phyloP scores from a whole-genome alignment of 495 filamentous ascomycete genomes.

The Podospora pseudoanserina region DNA sequence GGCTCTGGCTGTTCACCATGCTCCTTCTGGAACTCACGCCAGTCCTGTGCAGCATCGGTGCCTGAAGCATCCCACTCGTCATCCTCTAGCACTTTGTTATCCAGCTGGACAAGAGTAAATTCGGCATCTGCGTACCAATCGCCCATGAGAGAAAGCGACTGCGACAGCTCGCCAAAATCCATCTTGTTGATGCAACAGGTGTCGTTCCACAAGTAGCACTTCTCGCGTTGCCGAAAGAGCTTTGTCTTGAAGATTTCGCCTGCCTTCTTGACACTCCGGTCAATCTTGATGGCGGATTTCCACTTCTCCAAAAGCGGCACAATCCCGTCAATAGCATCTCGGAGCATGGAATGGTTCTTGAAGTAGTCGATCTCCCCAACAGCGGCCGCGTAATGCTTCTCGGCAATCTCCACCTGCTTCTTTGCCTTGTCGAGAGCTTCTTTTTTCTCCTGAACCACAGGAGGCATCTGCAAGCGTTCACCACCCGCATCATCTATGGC shows the following conservation, averaged over 20 bases:
- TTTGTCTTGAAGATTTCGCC: slow-evolving; percentile 37
- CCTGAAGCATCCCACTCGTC: slow-evolving; percentile 2
- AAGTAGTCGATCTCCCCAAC: slow-evolving; percentile 29
- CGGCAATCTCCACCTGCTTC: slow-evolving; percentile 13
- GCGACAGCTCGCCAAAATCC: slow-evolving; percentile 37
- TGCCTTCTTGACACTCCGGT: slow-evolving; percentile 31
- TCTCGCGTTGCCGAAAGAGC: slow-evolving; percentile 35
- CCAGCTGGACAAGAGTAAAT: slow-evolving; percentile 46
- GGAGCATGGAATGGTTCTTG: slow-evolving; percentile 25
- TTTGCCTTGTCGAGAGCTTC: not conserved
- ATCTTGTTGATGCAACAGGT: slow-evolving; percentile 49
- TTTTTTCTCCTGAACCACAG: not conserved
- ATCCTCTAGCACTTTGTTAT: slow-evolving; percentile 21
- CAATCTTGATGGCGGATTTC: slow-evolving; percentile 42
- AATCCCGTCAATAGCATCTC: slow-evolving; percentile 38
- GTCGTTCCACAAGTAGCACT: slow-evolving; percentile 48
- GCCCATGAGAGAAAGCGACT: slow-evolving; percentile 46
- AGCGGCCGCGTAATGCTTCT: slow-evolving; percentile 6
- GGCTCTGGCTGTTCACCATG: not conserved
- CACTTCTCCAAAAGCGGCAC: slow-evolving; percentile 33
- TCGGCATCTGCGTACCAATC: slow-evolving; percentile 50
- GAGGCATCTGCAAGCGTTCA: not conserved
- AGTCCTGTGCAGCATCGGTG: slow-evolving; percentile 27
- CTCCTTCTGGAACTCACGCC: slow-evolving; percentile 26
- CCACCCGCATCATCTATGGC: slow-evolving; percentile 5